A percentile compares a stretch with the other conserved stretches of the same genome.
These are phyloP conservation scores for Leptomonas pyrrhocoris DNA, from an alignment of 208 protist genomes.

Conservation along the genomic window DNA sequence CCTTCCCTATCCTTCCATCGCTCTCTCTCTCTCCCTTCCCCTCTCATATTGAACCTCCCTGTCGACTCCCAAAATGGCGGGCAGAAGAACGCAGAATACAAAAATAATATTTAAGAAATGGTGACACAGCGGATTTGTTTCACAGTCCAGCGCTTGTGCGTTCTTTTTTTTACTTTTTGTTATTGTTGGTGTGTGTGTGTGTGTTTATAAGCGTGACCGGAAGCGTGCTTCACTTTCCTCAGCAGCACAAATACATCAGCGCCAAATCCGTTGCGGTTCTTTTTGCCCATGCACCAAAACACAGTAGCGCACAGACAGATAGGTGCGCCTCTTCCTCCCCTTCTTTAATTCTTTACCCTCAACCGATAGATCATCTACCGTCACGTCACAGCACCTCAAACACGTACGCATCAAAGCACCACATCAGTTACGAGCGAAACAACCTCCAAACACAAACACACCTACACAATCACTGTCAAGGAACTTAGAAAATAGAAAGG, in stretches of 20 bases:
- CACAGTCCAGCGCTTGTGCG: neutral
- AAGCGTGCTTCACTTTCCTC: conserved; percentile 9
- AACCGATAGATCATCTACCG: neutral
- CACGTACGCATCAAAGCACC: neutral
- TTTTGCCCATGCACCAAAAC: neutral
- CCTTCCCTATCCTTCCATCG: neutral
- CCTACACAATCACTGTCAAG: neutral
- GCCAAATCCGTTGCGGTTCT: neutral
- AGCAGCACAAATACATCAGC: neutral
- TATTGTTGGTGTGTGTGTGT: conserved; percentile 8
- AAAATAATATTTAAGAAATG: conserved; percentile 22
- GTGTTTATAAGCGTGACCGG: conserved; percentile 2
- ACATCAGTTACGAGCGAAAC: neutral
- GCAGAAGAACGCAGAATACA: neutral
- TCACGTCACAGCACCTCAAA: neutral
- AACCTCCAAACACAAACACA: neutral
- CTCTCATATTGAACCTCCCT: neutral
- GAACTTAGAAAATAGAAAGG: neutral
- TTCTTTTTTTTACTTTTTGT: conserved; percentile 8
- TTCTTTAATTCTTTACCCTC: neutral
- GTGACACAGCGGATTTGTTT: neutral
- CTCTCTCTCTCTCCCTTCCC: neutral
- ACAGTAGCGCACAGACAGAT: neutral
- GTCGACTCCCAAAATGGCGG: neutral
- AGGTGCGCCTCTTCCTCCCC: neutral